These are phyloP conservation scores for Vachellia pachyceras DNA, from an alignment of 306 rosid species.

Conservation along the genomic window DNA sequence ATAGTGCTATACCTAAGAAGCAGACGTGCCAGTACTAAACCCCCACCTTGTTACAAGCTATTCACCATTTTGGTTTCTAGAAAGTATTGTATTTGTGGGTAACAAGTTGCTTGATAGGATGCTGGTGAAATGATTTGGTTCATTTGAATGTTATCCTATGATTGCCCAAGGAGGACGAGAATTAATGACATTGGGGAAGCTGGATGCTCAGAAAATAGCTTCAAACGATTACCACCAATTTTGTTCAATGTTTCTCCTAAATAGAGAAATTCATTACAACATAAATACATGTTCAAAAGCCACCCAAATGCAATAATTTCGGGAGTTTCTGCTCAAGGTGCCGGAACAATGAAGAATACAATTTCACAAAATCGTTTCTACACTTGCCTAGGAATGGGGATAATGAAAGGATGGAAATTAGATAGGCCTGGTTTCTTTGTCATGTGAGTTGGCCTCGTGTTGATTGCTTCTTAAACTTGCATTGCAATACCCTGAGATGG, in stretches of 20 bases:
- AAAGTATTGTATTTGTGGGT: constrained; percentile 38
- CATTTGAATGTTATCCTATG: constrained; percentile 28
- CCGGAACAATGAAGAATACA: constrained; percentile 29
- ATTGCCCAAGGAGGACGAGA: constrained; percentile 26
- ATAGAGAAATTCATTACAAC: constrained; percentile 7
- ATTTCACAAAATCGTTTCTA: constrained; percentile 8
- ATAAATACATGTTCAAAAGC: constrained; percentile 18
- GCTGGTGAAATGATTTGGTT: constrained; percentile 41
- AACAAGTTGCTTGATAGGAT: constrained; percentile 40
- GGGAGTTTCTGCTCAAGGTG: constrained; percentile 31
- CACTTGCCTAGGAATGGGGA: constrained; percentile 28
- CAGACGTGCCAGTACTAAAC: constrained; percentile 15
- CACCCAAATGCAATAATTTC: constrained; percentile 24
- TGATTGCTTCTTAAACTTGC: constrained; percentile 34
- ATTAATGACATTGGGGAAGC: constrained; percentile 24
- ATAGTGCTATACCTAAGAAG: constrained; percentile 31
- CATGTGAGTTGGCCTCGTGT: constrained; percentile 28
- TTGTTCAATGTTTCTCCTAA: constrained; percentile 10
- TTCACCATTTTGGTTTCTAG: constrained; percentile 28
- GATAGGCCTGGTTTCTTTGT: constrained; percentile 27
- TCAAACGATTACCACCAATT: constrained; percentile 3
- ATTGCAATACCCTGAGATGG: constrained; percentile 32
- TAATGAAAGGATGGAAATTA: constrained; percentile 13
- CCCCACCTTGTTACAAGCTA: constrained; percentile 24
- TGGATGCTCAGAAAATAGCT: constrained; percentile 17